Base-by-base conservation (phyloP, 352 stramenopile species). In the Phytophthora constricta region DNA sequence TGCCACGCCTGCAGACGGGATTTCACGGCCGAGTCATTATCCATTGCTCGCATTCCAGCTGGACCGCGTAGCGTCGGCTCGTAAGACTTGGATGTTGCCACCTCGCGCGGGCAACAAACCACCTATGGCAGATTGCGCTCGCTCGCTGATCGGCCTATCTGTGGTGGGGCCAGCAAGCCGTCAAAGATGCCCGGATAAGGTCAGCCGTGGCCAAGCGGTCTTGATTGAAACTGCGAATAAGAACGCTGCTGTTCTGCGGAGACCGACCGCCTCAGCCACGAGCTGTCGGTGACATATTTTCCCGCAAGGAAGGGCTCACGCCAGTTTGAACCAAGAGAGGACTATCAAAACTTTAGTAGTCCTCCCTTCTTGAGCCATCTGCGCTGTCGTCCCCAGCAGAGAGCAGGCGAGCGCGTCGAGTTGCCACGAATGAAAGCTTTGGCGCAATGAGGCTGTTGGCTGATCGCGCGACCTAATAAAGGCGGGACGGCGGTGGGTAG, bases 391-490 rank as follows among this genome's bases (percentile, higher is more conserved):
- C 45, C 55, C 27, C 52, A 64, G 46, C 46, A 72, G 56, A 70
- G 57, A 69, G 47, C 46, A 62, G 39, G 45, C 25, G 26, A 22
- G 22, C 34, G 26, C 33, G 34, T 55, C 42, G 55, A 59, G 57
- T 62, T 56, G 63, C 50, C 63, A 66, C 68, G 63, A 76, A 76
- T 54, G 58, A 70, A 73, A 67, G 51, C 46, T 59, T 37, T 34
- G 25, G 25, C 25, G 20, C 45, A 19, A 28, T 19, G 45, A 34
- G 45, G 11, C 22, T 10, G 45, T 51, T 31, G 63, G 47, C 41
- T 65, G 62, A 64, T 65, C 47, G 68, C 49, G 37, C 23, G n/a
- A n/a, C n/a, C n/a, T n/a, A n/a, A n/a, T n/a, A n/a, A n/a, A n/a
- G n/a, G n/a, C n/a, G n/a, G n/a, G n/a, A n/a, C n/a, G 23, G 7